Conservation (phyloP, 257 asterid species). For the Nicotiana sylvestris region DNA sequence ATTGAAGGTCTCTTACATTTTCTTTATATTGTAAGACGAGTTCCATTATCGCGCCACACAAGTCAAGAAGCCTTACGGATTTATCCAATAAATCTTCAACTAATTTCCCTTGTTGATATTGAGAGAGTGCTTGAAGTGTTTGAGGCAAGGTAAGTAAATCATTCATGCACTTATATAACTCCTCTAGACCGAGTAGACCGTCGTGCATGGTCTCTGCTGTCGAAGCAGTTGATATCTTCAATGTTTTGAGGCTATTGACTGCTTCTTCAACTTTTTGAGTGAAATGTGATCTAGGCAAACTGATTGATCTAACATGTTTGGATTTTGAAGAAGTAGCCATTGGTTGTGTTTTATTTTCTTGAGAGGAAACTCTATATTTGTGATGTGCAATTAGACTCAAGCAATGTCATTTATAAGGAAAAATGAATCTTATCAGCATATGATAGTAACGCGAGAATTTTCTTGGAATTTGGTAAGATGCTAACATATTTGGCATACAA, state of each 20-base stretch:
- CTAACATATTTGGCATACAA: background rate
- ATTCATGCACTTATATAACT: conserved; percentile 18
- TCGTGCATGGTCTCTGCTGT: conserved; percentile 1
- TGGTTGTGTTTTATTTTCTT: background rate
- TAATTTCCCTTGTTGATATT: conserved; percentile 9
- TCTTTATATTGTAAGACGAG: conserved; percentile 13
- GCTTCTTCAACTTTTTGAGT: conserved; percentile 1
- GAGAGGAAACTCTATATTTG: background rate
- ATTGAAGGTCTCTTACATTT: conserved; percentile 25
- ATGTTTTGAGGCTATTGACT: background rate
- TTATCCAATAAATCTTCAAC: conserved; percentile 20
- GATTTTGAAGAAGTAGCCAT: conserved; percentile 6
- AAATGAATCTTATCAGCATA: background rate
- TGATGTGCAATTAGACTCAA: background rate
- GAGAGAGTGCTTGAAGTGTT: conserved; percentile 13
- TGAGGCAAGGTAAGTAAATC: conserved; percentile 27
- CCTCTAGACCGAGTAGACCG: conserved; percentile 17
- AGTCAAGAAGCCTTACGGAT: conserved; percentile 22
- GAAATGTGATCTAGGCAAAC: background rate
- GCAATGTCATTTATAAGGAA: background rate
- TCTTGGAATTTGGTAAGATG: conserved; percentile 1
- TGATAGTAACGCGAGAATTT: background rate
- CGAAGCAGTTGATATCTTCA: background rate
- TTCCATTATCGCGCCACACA: conserved; percentile 19
- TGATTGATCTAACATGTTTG: background rate